These are phyloP conservation scores for Triticum monococcum DNA, from an alignment of 176 grass and related monocot species.

Conservation along the genomic window DNA sequence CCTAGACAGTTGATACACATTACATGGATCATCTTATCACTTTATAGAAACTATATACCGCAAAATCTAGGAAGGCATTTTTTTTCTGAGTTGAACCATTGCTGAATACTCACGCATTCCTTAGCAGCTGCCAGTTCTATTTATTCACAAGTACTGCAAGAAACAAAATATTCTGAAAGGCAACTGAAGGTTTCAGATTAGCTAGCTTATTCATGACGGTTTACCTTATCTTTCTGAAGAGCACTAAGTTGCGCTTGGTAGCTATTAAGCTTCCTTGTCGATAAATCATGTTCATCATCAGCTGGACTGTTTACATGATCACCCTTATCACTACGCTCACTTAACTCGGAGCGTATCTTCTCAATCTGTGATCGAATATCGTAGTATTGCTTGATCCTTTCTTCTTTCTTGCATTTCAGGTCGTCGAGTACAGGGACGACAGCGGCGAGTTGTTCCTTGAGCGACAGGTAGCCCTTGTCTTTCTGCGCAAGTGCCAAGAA, in stretches of 20 bases:
- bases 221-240: slow-evolving; percentile 98
- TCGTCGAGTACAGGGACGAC: slow-evolving; percentile 63
- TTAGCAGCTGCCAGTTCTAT: not conserved
- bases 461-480: slow-evolving; percentile 52
- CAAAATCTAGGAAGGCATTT: not conserved
- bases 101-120: not conserved
- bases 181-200: not conserved
- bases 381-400: slow-evolving; percentile 66
- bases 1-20: not conserved
- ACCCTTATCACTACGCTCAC: slow-evolving; percentile 34
- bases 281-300: slow-evolving; percentile 74
- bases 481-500: slow-evolving; percentile 55
- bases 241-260: slow-evolving; percentile 64
- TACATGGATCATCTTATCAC: not conserved
- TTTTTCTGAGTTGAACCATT: not conserved
- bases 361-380: slow-evolving; percentile 73
- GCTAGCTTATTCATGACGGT: not conserved
- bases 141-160: not conserved
- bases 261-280: slow-evolving; percentile 62
- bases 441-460: slow-evolving; percentile 73
- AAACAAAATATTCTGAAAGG: not conserved
- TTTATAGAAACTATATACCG: not conserved
- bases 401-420: slow-evolving; percentile 74
- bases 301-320: not conserved
- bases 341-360: slow-evolving; percentile 71